Evolutionary conservation across 1,284 basidiomycete species (phyloP).

Genomic region (Neonothopanus nambi): DNA sequence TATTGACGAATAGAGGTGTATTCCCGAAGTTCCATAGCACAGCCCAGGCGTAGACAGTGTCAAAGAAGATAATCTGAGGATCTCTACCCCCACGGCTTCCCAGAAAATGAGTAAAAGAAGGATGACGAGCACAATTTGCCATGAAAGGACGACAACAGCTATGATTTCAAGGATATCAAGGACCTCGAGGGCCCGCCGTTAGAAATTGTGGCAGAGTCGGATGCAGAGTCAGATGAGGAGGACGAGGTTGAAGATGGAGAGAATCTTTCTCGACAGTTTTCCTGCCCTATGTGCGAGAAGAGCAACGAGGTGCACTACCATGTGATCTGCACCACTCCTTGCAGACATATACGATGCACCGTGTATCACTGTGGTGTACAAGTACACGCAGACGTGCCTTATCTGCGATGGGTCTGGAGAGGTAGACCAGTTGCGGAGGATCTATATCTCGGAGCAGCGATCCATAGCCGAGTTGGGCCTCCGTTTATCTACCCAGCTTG

Average conservation of each 20-base stretch:
- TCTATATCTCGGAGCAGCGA: slow-evolving; percentile 5
- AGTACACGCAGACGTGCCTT: slow-evolving; percentile 18
- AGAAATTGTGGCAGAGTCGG: background rate
- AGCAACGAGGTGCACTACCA: background rate
- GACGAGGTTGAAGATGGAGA: slow-evolving; percentile 12
- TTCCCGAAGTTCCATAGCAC: no score
- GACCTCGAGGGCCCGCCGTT: no score
- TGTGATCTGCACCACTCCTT: slow-evolving; percentile 19
- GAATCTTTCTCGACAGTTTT: slow-evolving; percentile 8
- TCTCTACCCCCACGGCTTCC: slow-evolving; percentile 19
- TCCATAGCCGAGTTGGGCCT: no score
- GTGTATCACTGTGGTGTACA: slow-evolving; percentile 19
- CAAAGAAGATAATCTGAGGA: no score
- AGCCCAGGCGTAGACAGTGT: no score
- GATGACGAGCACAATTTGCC: slow-evolving; percentile 16
- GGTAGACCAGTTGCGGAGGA: slow-evolving; percentile 18
- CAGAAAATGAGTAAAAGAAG: background rate
- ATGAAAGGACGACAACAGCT: slow-evolving; percentile 20
- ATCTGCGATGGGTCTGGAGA: slow-evolving; percentile 16
- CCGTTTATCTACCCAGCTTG: no score
- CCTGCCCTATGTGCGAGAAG: slow-evolving; percentile 22
- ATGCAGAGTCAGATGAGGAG: background rate
- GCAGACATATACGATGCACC: slow-evolving; percentile 23
- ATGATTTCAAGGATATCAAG: slow-evolving; percentile 21
- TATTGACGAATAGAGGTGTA: no score